Conservation (phyloP, 176 grass and related monocot species). For the Ensete glaucum region DNA sequence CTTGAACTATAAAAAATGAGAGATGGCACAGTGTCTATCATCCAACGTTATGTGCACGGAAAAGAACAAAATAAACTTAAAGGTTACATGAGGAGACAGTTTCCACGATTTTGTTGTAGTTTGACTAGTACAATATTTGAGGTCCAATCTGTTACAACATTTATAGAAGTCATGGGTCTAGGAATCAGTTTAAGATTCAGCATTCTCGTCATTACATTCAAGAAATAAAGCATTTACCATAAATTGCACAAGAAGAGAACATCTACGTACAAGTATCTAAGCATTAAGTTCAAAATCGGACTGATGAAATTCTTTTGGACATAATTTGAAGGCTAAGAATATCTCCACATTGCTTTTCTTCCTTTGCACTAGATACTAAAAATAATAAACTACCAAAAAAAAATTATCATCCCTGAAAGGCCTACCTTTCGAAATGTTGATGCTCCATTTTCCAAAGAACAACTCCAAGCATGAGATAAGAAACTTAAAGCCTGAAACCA, state of each 20-base stretch:
- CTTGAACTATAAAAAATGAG: too few species aligned
- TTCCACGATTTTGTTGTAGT: too few species aligned
- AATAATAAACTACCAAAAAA: conserved; percentile 49
- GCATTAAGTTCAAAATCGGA: conserved; percentile 1
- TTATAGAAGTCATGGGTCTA: background rate
- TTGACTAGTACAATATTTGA: background rate
- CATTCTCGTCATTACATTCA: background rate
- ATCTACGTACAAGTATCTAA: too few species aligned
- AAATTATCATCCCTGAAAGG: conserved; percentile 31
- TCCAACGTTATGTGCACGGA: too few species aligned
- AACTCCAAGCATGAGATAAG: conserved; percentile 29
- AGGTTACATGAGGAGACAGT: too few species aligned
- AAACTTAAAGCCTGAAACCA: conserved; percentile 23
- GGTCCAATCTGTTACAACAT: background rate
- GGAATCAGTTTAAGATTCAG: background rate
- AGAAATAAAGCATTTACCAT: conserved; percentile 6
- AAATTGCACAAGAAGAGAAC: background rate
- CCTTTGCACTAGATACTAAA: conserved; percentile 14
- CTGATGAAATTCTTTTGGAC: conserved; percentile 10
- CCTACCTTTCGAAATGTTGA: conserved; percentile 15
- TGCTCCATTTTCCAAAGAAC: conserved; percentile 30
- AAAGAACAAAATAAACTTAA: too few species aligned
- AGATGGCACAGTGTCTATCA: too few species aligned
- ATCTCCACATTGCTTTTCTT: conserved; percentile 7
- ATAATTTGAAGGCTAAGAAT: conserved; percentile 13